phyloP scores from a whole-genome alignment of 371 early-diverging fungal genomes.

The Syncephalis plumigaleata region DNA sequence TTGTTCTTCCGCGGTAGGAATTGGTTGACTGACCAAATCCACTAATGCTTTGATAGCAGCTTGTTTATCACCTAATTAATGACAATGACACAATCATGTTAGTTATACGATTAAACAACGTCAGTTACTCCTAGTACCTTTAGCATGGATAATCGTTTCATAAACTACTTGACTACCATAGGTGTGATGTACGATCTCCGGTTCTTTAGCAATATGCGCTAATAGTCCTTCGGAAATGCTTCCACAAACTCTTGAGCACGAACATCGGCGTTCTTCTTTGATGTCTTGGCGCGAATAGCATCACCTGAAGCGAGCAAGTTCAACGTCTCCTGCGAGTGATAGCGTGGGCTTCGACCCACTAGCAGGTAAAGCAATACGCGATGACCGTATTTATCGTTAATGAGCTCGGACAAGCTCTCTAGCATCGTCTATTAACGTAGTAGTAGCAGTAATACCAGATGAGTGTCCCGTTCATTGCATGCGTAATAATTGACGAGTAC shows the following conservation, averaged over 20 bases:
- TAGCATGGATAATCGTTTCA: too few species aligned
- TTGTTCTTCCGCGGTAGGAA: too few species aligned
- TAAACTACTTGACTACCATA: too few species aligned
- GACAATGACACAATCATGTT: too few species aligned
- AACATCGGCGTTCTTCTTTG: conserved; percentile 50
- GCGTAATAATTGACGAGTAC: not conserved
- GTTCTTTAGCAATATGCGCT: conserved; percentile 20
- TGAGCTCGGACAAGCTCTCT: conserved; percentile 33
- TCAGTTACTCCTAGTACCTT: too few species aligned
- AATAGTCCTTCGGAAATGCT: conserved; percentile 36
- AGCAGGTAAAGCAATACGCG: conserved; percentile 55
- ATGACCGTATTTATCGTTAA: conserved; percentile 52
- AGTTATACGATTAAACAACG: too few species aligned
- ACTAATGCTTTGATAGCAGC: too few species aligned
- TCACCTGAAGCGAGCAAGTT: conserved; percentile 40
- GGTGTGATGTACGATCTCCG: too few species aligned
- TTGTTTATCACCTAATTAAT: too few species aligned
- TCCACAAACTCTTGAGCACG: conserved; percentile 41
- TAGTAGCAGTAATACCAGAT: not conserved
- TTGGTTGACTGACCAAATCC: too few species aligned
- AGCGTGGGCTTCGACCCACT: conserved; percentile 50
- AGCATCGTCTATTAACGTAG: conserved; percentile 16
- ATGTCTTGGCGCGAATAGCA: conserved; percentile 31
- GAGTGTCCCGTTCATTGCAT: not conserved
- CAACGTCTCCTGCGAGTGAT: conserved; percentile 43